These are phyloP conservation scores for Gossypium ekmanianum DNA, from an alignment of 345 rosid genomes.

Conservation along the genomic window DNA sequence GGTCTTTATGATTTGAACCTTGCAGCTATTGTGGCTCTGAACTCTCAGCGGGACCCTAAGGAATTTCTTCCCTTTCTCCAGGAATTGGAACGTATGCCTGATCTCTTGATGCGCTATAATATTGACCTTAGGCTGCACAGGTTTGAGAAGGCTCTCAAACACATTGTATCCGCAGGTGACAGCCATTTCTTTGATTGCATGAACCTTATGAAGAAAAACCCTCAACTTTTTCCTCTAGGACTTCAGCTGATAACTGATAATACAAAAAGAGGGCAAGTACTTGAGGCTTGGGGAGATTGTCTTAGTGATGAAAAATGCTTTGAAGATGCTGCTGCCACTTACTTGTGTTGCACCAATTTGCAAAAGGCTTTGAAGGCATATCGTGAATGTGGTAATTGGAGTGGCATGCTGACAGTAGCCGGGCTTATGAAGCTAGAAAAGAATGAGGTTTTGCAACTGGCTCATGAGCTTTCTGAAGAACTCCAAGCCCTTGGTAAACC, in stretches of 20 bases:
- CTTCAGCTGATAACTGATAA: constrained; percentile 66
- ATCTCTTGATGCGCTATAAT: constrained; percentile 68
- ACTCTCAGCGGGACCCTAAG: constrained; percentile 94
- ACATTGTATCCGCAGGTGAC: constrained; percentile 80
- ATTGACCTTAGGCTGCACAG: constrained; percentile 77
- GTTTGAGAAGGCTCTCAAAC: constrained; percentile 84
- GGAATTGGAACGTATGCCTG: constrained; percentile 66
- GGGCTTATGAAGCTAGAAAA: constrained; percentile 72
- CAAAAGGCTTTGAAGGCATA: constrained; percentile 87
- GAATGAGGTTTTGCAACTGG: constrained; percentile 66
- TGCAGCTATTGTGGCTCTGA: constrained; percentile 95
- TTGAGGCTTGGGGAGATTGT: constrained; percentile 94
- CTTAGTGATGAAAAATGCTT: constrained; percentile 67
- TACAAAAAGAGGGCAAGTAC: constrained; percentile 51
- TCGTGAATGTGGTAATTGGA: constrained; percentile 85
- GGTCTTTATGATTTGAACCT: constrained; percentile 96
- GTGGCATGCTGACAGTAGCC: constrained; percentile 80
- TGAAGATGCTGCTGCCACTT: constrained; percentile 84
- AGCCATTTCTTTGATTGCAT: constrained; percentile 59
- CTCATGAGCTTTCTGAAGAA: constrained; percentile 85
- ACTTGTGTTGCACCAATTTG: constrained; percentile 66
- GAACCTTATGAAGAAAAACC: constrained; percentile 72
- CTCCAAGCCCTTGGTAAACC: constrained; percentile 93
- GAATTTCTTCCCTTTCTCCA: constrained; percentile 96
- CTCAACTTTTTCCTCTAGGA: constrained; percentile 76